Conservation (phyloP, 2,329 filamentous ascomycete genomes). For the Elsinoe australis region DNA sequence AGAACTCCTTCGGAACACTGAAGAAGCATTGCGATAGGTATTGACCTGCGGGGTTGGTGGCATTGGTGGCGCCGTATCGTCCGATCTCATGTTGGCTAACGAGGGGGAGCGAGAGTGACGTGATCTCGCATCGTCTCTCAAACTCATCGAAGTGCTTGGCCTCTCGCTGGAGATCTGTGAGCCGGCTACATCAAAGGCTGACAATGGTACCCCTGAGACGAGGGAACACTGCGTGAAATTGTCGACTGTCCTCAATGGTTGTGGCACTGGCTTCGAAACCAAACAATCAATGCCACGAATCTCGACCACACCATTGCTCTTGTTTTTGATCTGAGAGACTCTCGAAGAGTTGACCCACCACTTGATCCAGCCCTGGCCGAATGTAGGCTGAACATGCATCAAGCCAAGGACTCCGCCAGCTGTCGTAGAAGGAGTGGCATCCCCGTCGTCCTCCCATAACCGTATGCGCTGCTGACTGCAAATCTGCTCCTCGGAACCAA, state of each 20-base stretch:
- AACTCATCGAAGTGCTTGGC: not conserved
- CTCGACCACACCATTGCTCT: slow-evolving; percentile 34
- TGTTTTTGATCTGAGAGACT: slow-evolving; percentile 35
- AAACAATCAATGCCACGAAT: slow-evolving; percentile 38
- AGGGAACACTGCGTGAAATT: slow-evolving; percentile 10
- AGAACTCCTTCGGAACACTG: no score
- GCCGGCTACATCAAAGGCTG: slow-evolving; percentile 21
- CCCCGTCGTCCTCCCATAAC: slow-evolving; percentile 39
- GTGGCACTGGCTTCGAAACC: slow-evolving; percentile 24
- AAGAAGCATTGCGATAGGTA: not conserved
- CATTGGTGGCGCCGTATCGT: not conserved
- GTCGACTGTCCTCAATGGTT: slow-evolving; percentile 3
- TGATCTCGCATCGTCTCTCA: slow-evolving; percentile 1
- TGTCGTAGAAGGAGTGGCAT: slow-evolving; percentile 26
- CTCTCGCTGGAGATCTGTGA: slow-evolving; percentile 14
- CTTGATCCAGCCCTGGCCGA: slow-evolving; percentile 37
- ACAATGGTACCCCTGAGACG: not conserved
- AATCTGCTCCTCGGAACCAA: slow-evolving; percentile 37
- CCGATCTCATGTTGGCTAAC: not conserved
- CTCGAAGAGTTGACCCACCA: slow-evolving; percentile 39
- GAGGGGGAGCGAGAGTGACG: slow-evolving; percentile 9
- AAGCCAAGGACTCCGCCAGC: slow-evolving; percentile 37
- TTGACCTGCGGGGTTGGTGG: not conserved
- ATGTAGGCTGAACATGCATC: slow-evolving; percentile 39
- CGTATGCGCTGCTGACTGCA: slow-evolving; percentile 42